Evolutionary conservation across 495 filamentous ascomycete genomes (phyloP), one percentile per base, ranked within the genome.

Genomic region (Talaromyces proteolyticus): DNA sequence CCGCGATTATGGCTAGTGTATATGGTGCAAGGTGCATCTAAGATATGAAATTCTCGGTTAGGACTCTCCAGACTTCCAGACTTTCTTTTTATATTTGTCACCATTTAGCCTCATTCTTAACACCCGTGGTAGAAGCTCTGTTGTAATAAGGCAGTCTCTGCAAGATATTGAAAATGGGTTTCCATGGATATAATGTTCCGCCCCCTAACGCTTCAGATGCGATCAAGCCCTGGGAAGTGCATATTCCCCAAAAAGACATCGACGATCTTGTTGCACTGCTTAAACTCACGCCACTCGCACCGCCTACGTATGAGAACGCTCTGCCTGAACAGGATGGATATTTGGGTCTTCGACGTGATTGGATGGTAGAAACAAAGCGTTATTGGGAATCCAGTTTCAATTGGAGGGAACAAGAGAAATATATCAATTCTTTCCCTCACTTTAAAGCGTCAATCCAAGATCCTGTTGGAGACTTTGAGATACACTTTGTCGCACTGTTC

Each of bases 401-500:
- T 21, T 70, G 68, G 72, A 67, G 74, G 25, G 59, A 64, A 3
- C 58, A 62, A 19, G 79, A 84, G 55, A 52, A 61, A 14, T 63
- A 67, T 47, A 75, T 80, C 49, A 84, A 86, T 66, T 65, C 59
- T 2, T 72, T 81, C 57, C 77, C 80, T 3, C 73, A 85, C 50
- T 85, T 69, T 63, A 74, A 56, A 8, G 61, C 66, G 21, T 47
- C 57, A 3, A 53, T 84, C 16, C 53, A 68, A 20, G 60, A 74
- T 38, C 1, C 7, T 38, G 58, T 57, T 5, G 61, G 65, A 20
- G 57, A 63, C 4, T 59, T 68, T 44, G 53, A 65, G 12, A 64
- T 84, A 6, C 80, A 82, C 54, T 84, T 82, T 45, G 62, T 72
- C 6, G 80, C 68, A 0, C 53, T 83, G 1, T 79, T 82, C 51